phyloP scores from a whole-genome alignment of 2,329 filamentous ascomycete genomes.

The Neonectria coccinea region DNA sequence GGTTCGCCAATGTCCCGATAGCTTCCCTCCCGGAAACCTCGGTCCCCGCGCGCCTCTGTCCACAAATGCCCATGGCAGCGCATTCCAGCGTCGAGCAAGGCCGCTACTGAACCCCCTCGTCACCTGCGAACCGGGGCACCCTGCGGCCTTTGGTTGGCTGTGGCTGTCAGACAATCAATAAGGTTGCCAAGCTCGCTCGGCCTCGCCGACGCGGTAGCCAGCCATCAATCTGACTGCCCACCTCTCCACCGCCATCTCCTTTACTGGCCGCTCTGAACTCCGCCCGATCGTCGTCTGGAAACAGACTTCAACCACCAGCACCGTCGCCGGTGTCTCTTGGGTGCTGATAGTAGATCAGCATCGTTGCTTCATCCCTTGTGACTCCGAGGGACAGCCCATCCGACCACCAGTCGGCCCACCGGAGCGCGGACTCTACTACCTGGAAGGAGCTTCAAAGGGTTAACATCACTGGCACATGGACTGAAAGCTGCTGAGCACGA shows the following conservation, averaged over 20 bases:
- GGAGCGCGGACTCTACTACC: neutral
- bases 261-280: conserved; percentile 32
- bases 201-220: conserved; percentile 43
- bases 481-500: neutral
- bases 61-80: conserved; percentile 31
- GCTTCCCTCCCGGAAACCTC: conserved; percentile 22
- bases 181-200: conserved; percentile 45
- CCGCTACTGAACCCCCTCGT: conserved; percentile 28
- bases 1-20: conserved; percentile 19
- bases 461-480: conserved; percentile 1
- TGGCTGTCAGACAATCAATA: conserved; percentile 32
- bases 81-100: conserved; percentile 45
- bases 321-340: conserved; percentile 25
- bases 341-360: conserved; percentile 19
- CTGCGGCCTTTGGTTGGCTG: conserved; percentile 33
- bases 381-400: neutral
- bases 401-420: conserved; percentile 8
- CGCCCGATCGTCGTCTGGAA: conserved; percentile 34
- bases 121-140: conserved; percentile 29
- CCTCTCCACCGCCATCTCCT: conserved; percentile 23
- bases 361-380: conserved; percentile 25
- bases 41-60: conserved; percentile 32
- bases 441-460: neutral
- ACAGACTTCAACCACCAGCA: conserved; percentile 29
- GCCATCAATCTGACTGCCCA: conserved; percentile 35